phyloP scores from a whole-genome alignment of 1,284 basidiomycete genomes.

The Laetiporus sulphureus region DNA sequence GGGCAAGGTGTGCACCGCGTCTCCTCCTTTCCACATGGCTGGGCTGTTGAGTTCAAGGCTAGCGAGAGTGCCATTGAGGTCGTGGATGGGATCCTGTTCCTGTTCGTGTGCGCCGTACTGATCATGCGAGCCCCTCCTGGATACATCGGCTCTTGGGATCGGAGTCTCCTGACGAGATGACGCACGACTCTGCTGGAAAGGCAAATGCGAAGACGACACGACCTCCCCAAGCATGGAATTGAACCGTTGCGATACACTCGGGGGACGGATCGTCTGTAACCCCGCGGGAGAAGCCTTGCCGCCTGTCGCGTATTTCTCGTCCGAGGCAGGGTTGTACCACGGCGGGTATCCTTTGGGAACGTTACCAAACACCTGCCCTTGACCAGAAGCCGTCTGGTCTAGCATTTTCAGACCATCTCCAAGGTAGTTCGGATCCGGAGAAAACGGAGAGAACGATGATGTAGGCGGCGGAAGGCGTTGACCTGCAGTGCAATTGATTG shows the following conservation, averaged over 20 bases:
- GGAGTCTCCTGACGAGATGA: constrained; percentile 39
- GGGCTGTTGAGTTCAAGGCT: constrained; percentile 43
- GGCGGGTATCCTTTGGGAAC: constrained; percentile 38
- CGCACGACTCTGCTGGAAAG: constrained; percentile 30
- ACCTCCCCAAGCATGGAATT: constrained; percentile 32
- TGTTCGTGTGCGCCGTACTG: constrained; percentile 27
- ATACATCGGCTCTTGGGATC: constrained; percentile 31
- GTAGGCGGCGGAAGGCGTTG: no score
- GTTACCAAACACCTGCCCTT: constrained; percentile 29
- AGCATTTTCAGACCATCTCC: constrained; percentile 19
- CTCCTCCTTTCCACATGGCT: constrained; percentile 14
- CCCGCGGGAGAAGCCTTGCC: constrained; percentile 41
- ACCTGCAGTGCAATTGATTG: no score
- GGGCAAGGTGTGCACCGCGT: constrained; percentile 14
- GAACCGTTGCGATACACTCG: constrained; percentile 38
- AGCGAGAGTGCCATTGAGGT: constrained; percentile 70
- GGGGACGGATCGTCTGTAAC: constrained; percentile 27
- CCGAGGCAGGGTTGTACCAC: constrained; percentile 33
- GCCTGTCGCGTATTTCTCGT: constrained; percentile 21
- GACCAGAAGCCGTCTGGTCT: constrained; percentile 11
- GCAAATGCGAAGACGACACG: constrained; percentile 19
- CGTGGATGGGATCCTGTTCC: constrained; percentile 51
- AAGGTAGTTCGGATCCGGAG: constrained; percentile 32
- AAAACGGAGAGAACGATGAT: constrained; percentile 35
- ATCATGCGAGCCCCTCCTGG: constrained; percentile 31